Evolutionary conservation across 2,329 filamentous ascomycete genomes (phyloP), one percentile per base, ranked within the genome.

Genomic region (Claviceps spartinae): DNA sequence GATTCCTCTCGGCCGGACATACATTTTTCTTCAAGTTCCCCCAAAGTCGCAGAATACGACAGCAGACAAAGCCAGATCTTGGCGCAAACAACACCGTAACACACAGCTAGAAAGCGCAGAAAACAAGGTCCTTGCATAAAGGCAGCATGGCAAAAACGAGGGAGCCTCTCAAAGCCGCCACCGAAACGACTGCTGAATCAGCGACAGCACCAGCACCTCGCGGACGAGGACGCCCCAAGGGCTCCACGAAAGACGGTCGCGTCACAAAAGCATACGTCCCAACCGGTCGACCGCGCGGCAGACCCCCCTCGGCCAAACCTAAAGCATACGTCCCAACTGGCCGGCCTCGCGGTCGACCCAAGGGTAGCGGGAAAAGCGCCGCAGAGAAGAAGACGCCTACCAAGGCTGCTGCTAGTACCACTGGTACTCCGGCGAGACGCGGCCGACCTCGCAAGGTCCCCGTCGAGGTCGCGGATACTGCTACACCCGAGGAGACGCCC

Each of bases 291-390:
- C 68, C 69, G 18, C 70, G 69, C 20, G 73, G 72, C 47, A 70
- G 72, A 42, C 72, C 72, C 37, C 68, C 64, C 50, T 67, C 67
- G 45, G 63, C 60, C 5, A 65, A 59, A 18, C 58, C 60, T 34
- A 62, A 65, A 56, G 24, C 53, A 22, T 61, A 61, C 22, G 48
- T 61, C 3, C 66, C 71, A 24, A 67, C 66, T 1, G 72, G 73
- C 36, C 67, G 69, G n/a, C 71, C 71, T 42, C 71, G 73, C n/a
- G 73, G 73, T 30, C 70, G 73, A 9, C 73, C 73, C 41, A 68
- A 68, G 52, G 73, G 72, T 57, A 66, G 62, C 54, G 64, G 60
- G 54, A 63, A 63, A 54, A 67, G 66, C 56, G 54, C 54, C 47
- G 52, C 42, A 30, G 42, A 51, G 55, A 54, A 51, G 47, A 51